A percentile compares a stretch with the other conserved stretches of the same genome.
Conservation (phyloP, 768 basidiomycete genomes). For the Dioszegia aurantiaca region DNA sequence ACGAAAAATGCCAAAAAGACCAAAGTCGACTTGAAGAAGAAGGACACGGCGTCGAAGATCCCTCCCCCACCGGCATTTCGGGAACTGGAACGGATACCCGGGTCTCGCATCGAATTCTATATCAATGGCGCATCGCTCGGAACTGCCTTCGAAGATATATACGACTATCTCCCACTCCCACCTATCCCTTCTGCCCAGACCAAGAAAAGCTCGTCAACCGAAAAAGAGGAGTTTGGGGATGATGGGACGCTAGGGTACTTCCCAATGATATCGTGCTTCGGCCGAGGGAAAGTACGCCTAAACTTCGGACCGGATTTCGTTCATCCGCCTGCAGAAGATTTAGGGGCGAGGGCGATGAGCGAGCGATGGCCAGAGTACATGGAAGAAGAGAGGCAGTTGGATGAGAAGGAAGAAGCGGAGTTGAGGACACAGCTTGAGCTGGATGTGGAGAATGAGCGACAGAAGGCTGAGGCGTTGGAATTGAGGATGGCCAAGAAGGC, state of each 20-base stretch:
- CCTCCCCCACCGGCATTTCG: constrained; percentile 55
- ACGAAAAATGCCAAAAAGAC: constrained; percentile 30
- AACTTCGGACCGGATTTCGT: constrained; percentile 81
- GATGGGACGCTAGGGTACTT: constrained; percentile 95
- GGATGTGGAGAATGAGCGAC: constrained; percentile 16
- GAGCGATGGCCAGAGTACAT: constrained; percentile 85
- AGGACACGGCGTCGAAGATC: constrained; percentile 1
- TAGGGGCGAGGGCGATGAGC: constrained; percentile 62
- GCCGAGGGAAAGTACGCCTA: constrained; percentile 74
- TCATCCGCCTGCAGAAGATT: constrained; percentile 34
- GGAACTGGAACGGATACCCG: constrained; percentile 65
- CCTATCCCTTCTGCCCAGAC: constrained; percentile 60
- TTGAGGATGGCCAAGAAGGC: constrained; percentile 4
- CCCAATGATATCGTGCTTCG: constrained; percentile 89
- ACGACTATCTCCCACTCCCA: constrained; percentile 81
- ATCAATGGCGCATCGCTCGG: constrained; percentile 84
- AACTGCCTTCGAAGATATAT: constrained; percentile 79
- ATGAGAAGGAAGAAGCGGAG: constrained; percentile 72
- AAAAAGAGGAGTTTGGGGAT: constrained; percentile 74
- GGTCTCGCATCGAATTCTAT: constrained; percentile 81
- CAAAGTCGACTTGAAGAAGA: constrained; percentile 3
- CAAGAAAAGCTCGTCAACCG: not conserved
- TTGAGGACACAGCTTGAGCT: constrained; percentile 29
- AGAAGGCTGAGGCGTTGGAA: constrained; percentile 3
- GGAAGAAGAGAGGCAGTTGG: constrained; percentile 74